These are phyloP conservation scores for Tolypocladium tundrense DNA, from an alignment of 2,329 filamentous ascomycete genomes.

Conservation along the genomic window DNA sequence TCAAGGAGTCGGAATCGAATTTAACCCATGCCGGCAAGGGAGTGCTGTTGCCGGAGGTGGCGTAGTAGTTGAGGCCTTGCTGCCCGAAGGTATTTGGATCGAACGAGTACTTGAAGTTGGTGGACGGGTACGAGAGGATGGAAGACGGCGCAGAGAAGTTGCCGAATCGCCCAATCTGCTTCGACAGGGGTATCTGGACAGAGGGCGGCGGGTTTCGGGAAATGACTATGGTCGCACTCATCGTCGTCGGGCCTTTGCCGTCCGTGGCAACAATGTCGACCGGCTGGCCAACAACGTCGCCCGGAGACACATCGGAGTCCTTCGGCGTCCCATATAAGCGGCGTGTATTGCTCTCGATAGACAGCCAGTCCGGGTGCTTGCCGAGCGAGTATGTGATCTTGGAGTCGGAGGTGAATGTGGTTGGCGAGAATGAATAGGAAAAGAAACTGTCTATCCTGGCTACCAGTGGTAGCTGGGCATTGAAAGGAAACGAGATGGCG, in stretches of 20 bases:
- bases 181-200: slow-evolving; percentile 43
- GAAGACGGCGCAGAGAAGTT: slow-evolving; percentile 50
- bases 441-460: slow-evolving; percentile 60
- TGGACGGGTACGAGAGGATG: slow-evolving; percentile 44
- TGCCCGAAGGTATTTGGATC: slow-evolving; percentile 52
- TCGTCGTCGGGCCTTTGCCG: slow-evolving; percentile 47
- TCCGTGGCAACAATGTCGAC: slow-evolving; percentile 65
- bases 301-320: slow-evolving; percentile 33
- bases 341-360: slow-evolving; percentile 53
- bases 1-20: slow-evolving; percentile 56
- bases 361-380: slow-evolving; percentile 64
- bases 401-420: slow-evolving; percentile 61
- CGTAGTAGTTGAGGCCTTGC: slow-evolving; percentile 59
- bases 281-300: slow-evolving; percentile 45
- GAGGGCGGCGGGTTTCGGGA: slow-evolving; percentile 45
- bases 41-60: slow-evolving; percentile 65
- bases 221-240: slow-evolving; percentile 62
- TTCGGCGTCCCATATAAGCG: slow-evolving; percentile 63
- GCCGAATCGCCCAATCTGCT: slow-evolving; percentile 49
- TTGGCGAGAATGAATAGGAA: slow-evolving; percentile 59
- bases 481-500: slow-evolving; percentile 58
- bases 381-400: slow-evolving; percentile 56
- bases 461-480: slow-evolving; percentile 73
- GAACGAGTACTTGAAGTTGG: slow-evolving; percentile 42
- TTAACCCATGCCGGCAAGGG: slow-evolving; percentile 75